phyloP scores from a whole-genome alignment of 2,329 filamentous ascomycete species.

The Nigrospora oryzae region DNA sequence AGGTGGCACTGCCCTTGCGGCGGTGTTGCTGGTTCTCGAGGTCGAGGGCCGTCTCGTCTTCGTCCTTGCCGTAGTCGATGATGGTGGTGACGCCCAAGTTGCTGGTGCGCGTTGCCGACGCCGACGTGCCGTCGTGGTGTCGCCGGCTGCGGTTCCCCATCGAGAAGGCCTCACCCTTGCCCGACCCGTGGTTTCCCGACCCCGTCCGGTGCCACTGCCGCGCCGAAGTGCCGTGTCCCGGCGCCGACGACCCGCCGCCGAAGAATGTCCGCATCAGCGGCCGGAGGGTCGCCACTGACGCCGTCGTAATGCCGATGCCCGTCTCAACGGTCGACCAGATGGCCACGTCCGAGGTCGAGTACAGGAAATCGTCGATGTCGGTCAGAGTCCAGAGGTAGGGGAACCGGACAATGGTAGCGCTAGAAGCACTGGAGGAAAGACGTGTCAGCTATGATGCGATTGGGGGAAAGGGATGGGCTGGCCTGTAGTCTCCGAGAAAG shows the following conservation, averaged over 20 bases:
- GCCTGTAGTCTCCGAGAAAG: too few species aligned
- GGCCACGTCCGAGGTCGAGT: slow-evolving; percentile 31
- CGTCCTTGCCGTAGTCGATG: slow-evolving; percentile 6
- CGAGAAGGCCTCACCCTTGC: neutral
- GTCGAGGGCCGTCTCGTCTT: neutral
- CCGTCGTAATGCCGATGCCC: slow-evolving; percentile 30
- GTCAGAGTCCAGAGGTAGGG: slow-evolving; percentile 28
- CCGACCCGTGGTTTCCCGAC: neutral
- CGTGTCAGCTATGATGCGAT: neutral
- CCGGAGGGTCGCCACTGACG: slow-evolving; percentile 28
- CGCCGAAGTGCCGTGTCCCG: slow-evolving; percentile 3
- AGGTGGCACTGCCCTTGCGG: slow-evolving; percentile 1
- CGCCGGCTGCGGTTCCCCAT: neutral
- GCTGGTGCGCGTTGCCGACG: slow-evolving; percentile 1
- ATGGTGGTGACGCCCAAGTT: slow-evolving; percentile 7
- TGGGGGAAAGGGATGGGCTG: neutral
- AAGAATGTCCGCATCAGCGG: slow-evolving; percentile 20
- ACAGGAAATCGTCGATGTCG: slow-evolving; percentile 30
- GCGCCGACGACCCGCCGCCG: slow-evolving; percentile 3
- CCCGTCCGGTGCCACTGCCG: slow-evolving; percentile 5
- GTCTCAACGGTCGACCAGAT: slow-evolving; percentile 37
- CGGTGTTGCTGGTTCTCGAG: slow-evolving; percentile 3
- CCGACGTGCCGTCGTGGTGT: slow-evolving; percentile 2
- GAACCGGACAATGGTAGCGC: slow-evolving; percentile 33
- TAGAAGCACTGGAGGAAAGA: slow-evolving; percentile 21